Base-by-base conservation (phyloP, 192 early-diverging fungal genomes). In the Kappamyces sp. region DNA sequence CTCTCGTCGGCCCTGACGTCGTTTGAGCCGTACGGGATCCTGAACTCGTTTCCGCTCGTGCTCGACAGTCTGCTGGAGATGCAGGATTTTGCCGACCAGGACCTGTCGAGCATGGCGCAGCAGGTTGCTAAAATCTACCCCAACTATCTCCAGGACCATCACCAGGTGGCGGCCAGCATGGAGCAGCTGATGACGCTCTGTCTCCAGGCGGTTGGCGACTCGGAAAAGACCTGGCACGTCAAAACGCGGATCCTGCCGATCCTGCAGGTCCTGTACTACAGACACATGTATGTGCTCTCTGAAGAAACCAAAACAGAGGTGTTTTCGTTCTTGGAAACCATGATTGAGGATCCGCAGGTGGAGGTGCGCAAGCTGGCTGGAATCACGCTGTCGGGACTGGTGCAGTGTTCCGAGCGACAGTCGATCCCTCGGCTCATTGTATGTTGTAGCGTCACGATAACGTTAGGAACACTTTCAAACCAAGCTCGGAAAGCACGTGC, bases 231-330 rank as follows among this genome's bases (percentile, higher is more conserved):
- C 32, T 96, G 95, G 93, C 92, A 95, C 70, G 67, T 87, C 10
- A 77, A 87, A 34, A 76, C 79, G 49, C 86, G 88, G 64, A 78
- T 87, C 12, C 71, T 98, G 13, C 92, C 92, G 7, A 68, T 90
- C 0, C 46, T 98, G 36, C 94, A 94, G 62, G 78, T 93, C 1
- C 80, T 94, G 47, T 93, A 84, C 53, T 98, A 95, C 63, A 76
- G 84, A 38, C 87, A 97, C 66, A 59, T 94, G 51, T 86, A 83
- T 47, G 73, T 83, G 40, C 70, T 97, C 69, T 66, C 76, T 37
- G 61, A 65, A 12, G 76, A 81, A 0, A 70, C 80, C 40, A 74
- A 84, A 23, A 54, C 74, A 33, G 60, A 62, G 13, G 78, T 94
- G 3, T 71, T 95, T 66, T 79, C 90, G 40, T 76, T 82, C 2